Percentiles rank a stretch among this genome's conserved stretches.
phyloP scores from a whole-genome alignment of 2,329 filamentous ascomycete genomes.

The Fusarium mundagurra region DNA sequence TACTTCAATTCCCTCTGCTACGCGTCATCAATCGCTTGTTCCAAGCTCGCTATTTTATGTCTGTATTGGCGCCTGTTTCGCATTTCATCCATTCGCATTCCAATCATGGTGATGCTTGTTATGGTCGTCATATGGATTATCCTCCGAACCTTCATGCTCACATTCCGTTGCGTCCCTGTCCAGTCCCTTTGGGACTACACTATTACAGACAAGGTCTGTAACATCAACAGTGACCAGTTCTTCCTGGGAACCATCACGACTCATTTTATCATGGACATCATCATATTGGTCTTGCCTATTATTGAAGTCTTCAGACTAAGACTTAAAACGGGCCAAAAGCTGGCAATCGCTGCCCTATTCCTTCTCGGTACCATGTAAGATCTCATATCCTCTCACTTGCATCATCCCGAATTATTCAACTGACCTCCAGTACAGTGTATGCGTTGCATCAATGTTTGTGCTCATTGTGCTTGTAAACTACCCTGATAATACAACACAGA shows the following conservation, averaged over 20 bases:
- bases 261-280: conserved; percentile 47
- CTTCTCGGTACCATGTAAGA: conserved; percentile 12
- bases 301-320: conserved; percentile 17
- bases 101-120: conserved; percentile 41
- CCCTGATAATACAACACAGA: conserved; percentile 6
- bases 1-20: conserved; percentile 37
- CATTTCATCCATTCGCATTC: conserved; percentile 39
- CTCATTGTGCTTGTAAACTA: conserved; percentile 17
- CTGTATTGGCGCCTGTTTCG: conserved; percentile 47
- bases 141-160: conserved; percentile 45
- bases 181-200: conserved; percentile 47
- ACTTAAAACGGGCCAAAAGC: not conserved
- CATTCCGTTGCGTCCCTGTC: conserved; percentile 49
- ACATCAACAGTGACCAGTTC: conserved; percentile 44
- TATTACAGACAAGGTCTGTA: conserved; percentile 41
- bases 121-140: conserved; percentile 41
- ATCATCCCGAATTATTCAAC: not conserved
- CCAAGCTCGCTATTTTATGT: conserved; percentile 43
- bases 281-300: conserved; percentile 45
- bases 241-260: conserved; percentile 46
- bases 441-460: conserved; percentile 26
- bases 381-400: rapidly evolving
- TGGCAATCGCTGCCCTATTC: conserved; percentile 5
- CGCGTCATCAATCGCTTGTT: conserved; percentile 39
- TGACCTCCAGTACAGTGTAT: conserved; percentile 9